Percentiles rank a stretch among this genome's conserved stretches.
Evolutionary conservation across 2,329 filamentous ascomycete genomes (phyloP).

Genomic region (Lanzia echinophila): DNA sequence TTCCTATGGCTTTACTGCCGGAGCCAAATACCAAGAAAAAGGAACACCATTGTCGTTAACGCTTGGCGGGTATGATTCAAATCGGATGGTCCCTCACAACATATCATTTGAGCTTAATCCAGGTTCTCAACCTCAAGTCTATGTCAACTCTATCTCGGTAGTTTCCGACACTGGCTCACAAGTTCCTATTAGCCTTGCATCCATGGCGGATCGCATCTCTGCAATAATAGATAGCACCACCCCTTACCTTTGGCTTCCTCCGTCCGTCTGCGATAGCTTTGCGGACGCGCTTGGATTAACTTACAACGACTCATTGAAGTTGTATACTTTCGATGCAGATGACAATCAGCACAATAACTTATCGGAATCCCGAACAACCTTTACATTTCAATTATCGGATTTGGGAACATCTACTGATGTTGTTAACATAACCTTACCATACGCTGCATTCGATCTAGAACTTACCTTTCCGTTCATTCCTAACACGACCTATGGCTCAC

Average conservation of each 20-base stretch:
- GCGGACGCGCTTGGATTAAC: slow-evolving; percentile 56
- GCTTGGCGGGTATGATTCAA: slow-evolving; percentile 62
- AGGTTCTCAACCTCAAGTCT: slow-evolving; percentile 37
- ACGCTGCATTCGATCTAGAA: slow-evolving; percentile 29
- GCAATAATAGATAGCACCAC: slow-evolving; percentile 54
- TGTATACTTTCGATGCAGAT: slow-evolving; percentile 58
- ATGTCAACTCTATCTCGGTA: slow-evolving; percentile 22
- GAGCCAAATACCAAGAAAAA: slow-evolving; percentile 55
- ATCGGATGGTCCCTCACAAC: slow-evolving; percentile 55
- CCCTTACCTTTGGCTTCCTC: slow-evolving; percentile 57
- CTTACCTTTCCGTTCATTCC: slow-evolving; percentile 25
- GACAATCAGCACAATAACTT: slow-evolving; percentile 44
- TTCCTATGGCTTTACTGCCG: slow-evolving; percentile 70
- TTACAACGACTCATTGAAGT: slow-evolving; percentile 55
- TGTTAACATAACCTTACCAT: slow-evolving; percentile 31
- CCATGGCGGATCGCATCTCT: slow-evolving; percentile 19
- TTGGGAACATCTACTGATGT: slow-evolving; percentile 36
- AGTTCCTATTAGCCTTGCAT: slow-evolving; percentile 32
- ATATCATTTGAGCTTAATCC: slow-evolving; percentile 50
- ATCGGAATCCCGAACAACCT: slow-evolving; percentile 38
- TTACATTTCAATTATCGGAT: slow-evolving; percentile 52
- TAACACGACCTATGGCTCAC: slow-evolving; percentile 41
- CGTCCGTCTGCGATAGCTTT: slow-evolving; percentile 55
- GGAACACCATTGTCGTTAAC: slow-evolving; percentile 52
- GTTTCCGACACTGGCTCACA: slow-evolving; percentile 32